Evolutionary conservation across 1,284 basidiomycete genomes (phyloP), one percentile per base, ranked within the genome.

Genomic region (Volvariella surrecta): DNA sequence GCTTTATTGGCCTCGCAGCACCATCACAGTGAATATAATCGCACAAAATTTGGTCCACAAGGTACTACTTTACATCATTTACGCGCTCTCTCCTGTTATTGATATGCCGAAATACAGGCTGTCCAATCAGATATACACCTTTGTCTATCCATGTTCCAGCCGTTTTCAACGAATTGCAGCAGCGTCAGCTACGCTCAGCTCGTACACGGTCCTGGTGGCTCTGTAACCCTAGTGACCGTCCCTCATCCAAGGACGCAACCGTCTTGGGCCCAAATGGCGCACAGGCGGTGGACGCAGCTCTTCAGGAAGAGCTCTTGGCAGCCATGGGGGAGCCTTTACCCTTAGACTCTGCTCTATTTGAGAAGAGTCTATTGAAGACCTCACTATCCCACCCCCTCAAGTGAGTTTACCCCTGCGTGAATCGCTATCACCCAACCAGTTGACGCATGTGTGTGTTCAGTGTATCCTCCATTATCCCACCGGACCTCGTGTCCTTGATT

Each of bases 351-450:
- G 31, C 43, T 41, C 40, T 41, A 42, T 40, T 28, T 28, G n/a
- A 52, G 39, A 35, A 54, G 24, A 28, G 11, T 28, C 11, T 28
- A 49, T 38, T 81, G 47, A 90, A 89, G 57, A 93, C 89, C 0
- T 90, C 87, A 1, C 69, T 77, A 39, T 77, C 84, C 0, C 89
- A 93, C 60, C 90, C 89, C 2, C 86, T 93, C 57, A 88, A 89
- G 86, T 89, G 55, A 54, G 63, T 60, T 37, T 40, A 20, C 18
- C 16, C 22, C 30, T 28, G 37, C 24, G 31, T 39, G 32, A 57
- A 42, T 45, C 28, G 32, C 57, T 41, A 44, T 24, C 42, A 21
- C 35, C 24, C 24, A 28, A 28, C 11, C 11, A 46, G 47, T 15
- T 48, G 3, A 48, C 15, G 22, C 24, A 7, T n/a, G 13, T 24